phyloP scores from a whole-genome alignment of 768 basidiomycete genomes.

The Melanogaster broomeanus region DNA sequence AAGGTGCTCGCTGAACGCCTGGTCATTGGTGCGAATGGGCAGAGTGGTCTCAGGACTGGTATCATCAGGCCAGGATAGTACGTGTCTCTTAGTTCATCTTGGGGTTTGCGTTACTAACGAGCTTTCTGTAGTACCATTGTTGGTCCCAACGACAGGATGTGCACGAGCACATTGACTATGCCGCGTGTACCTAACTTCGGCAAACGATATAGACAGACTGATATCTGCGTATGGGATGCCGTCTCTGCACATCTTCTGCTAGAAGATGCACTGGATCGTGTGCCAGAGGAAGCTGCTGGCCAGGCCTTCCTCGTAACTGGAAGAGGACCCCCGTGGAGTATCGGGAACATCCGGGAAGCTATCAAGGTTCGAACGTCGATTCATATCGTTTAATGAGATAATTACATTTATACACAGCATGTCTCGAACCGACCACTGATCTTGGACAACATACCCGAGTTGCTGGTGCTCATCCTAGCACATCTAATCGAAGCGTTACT shows the following conservation, averaged over 20 bases:
- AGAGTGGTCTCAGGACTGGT: constrained; percentile 46
- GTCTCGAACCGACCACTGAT: constrained; percentile 30
- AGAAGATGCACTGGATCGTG: constrained; percentile 31
- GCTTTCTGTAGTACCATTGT: constrained; percentile 30
- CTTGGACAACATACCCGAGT: constrained; percentile 29
- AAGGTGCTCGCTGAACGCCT: constrained; percentile 56
- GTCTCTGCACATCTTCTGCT: constrained; percentile 36
- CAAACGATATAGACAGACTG: constrained; percentile 29
- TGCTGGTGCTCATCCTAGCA: constrained; percentile 32
- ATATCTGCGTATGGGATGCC: constrained; percentile 38
- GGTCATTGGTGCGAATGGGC: constrained; percentile 53
- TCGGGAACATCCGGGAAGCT: constrained; percentile 28
- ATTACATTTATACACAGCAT: constrained; percentile 16
- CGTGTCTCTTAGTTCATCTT: constrained; percentile 3
- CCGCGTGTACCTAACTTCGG: constrained; percentile 34
- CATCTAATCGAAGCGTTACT: constrained; percentile 33
- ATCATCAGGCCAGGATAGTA: constrained; percentile 36
- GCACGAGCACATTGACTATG: constrained; percentile 34
- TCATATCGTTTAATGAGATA: not conserved
- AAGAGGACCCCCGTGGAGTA: constrained; percentile 32
- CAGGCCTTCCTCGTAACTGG: constrained; percentile 38
- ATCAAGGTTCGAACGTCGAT: constrained; percentile 27
- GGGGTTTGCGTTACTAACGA: not conserved
- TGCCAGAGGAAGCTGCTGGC: constrained; percentile 28
- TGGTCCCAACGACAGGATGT: constrained; percentile 35